phyloP scores from a whole-genome alignment of 1,284 basidiomycete genomes.

The Boletellus sp. region DNA sequence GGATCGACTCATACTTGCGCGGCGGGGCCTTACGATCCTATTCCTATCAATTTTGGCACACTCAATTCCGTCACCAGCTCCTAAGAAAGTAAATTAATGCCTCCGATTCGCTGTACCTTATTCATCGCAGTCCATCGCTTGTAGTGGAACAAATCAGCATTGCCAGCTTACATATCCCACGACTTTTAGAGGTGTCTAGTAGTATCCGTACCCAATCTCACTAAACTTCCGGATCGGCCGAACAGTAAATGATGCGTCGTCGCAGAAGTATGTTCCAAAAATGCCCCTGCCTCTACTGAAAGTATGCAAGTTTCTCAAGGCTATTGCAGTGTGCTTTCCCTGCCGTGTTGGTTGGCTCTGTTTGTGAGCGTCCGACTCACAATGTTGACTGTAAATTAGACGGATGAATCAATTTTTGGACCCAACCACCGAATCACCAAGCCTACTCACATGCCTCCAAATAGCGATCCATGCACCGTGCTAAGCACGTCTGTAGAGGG shows the following conservation, averaged over 20 bases:
- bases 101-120: constrained; percentile 2
- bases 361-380: constrained; percentile 64
- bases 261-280: too few species aligned
- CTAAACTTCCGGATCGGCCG: constrained; percentile 9
- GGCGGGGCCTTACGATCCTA: constrained; percentile 9
- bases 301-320: neutral
- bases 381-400: constrained; percentile 57
- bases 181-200: constrained; percentile 22
- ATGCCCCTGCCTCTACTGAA: neutral
- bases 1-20: constrained; percentile 14
- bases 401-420: neutral
- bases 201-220: constrained; percentile 11
- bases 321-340: constrained; percentile 17
- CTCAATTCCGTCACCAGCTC: constrained; percentile 8
- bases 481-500: constrained; percentile 59
- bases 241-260: too few species aligned
- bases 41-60: constrained; percentile 14
- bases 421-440: neutral
- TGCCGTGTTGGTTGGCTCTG: constrained; percentile 40
- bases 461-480: constrained; percentile 75
- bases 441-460: constrained; percentile 73
- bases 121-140: constrained; percentile 12
- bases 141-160: constrained; percentile 12
- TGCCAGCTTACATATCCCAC: constrained; percentile 15
- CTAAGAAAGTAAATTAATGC: constrained; percentile 7